Evolutionary conservation across 2,329 filamentous ascomycete genomes (phyloP).

Genomic region (Aspergillus sp.): DNA sequence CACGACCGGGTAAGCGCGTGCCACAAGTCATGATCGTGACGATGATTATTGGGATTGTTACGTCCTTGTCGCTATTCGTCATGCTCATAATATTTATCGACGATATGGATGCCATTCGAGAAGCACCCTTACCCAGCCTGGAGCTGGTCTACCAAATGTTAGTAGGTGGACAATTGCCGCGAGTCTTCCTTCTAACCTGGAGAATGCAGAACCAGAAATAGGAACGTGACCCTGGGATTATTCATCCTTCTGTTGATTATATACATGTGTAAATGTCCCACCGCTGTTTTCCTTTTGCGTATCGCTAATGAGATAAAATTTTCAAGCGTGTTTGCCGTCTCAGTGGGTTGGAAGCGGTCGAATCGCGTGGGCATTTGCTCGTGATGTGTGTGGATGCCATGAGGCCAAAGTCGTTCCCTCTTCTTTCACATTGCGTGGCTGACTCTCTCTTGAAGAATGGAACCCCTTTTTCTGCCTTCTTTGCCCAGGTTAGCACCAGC

Average conservation of each 20-base stretch:
- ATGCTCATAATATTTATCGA: not conserved
- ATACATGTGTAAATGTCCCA: not conserved
- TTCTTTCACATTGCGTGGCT: too few species aligned
- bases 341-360: conserved; percentile 20
- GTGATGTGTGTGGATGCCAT: not conserved
- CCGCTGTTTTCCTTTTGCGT: not conserved
- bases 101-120: not conserved
- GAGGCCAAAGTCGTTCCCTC: too few species aligned
- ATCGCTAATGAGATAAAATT: not conserved
- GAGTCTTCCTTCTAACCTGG: not conserved
- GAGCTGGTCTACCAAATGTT: conserved; percentile 6
- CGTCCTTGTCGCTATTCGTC: conserved; percentile 1
- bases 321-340: conserved; percentile 11
- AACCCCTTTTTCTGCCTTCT: conserved; percentile 14
- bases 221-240: not conserved
- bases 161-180: too few species aligned
- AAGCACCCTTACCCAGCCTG: conserved; percentile 1
- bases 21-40: conserved; percentile 11
- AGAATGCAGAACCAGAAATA: not conserved
- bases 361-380: conserved; percentile 19
- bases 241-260: not conserved
- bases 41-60: not conserved
- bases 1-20: conserved; percentile 2
- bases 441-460: not conserved
- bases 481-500: conserved; percentile 15